These are phyloP conservation scores for Penicillium paxilli DNA, from an alignment of 495 filamentous ascomycete species.

Conservation along the genomic window DNA sequence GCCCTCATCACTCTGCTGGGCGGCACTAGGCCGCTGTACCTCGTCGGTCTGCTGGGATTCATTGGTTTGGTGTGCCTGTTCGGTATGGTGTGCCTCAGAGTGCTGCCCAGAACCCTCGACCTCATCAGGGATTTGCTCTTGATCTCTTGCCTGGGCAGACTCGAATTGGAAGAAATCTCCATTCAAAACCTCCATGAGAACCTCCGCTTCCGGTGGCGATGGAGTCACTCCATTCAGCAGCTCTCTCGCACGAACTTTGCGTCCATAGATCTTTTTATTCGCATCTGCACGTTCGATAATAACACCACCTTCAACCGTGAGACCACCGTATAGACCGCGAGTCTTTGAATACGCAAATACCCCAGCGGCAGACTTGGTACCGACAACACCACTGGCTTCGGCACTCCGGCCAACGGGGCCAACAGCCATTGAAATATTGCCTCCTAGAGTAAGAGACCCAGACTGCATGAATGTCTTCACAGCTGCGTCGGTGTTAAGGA, in stretches of 20 bases:
- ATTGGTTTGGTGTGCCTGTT: neutral
- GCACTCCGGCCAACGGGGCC: slow-evolving; percentile 84
- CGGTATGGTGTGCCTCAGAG: neutral
- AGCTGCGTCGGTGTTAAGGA: slow-evolving; percentile 82
- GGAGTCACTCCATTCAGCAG: slow-evolving; percentile 75
- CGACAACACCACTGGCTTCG: slow-evolving; percentile 83
- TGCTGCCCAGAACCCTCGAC: neutral
- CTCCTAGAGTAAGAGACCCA: slow-evolving; percentile 80
- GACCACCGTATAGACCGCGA: slow-evolving; percentile 88
- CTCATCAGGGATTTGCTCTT: neutral
- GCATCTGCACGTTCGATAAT: slow-evolving; percentile 86
- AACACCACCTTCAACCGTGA: slow-evolving; percentile 82
- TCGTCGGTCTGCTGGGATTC: neutral
- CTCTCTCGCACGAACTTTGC: slow-evolving; percentile 69
- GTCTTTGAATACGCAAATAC: slow-evolving; percentile 95
- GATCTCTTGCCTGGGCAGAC: neutral
- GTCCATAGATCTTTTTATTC: slow-evolving; percentile 88
- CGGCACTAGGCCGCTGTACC: neutral
- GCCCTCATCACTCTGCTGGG: too few relatives aligned
- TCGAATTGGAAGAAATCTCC: neutral
- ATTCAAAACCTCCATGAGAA: slow-evolving; percentile 76
- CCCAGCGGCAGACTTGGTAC: slow-evolving; percentile 73
- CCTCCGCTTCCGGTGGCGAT: slow-evolving; percentile 73
- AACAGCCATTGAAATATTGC: slow-evolving; percentile 89
- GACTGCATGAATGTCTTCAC: slow-evolving; percentile 88